Percentiles rank a stretch among this genome's conserved stretches.
Conservation (phyloP, 1,139 yeast species). For the Magnusiomyces clavatus region DNA sequence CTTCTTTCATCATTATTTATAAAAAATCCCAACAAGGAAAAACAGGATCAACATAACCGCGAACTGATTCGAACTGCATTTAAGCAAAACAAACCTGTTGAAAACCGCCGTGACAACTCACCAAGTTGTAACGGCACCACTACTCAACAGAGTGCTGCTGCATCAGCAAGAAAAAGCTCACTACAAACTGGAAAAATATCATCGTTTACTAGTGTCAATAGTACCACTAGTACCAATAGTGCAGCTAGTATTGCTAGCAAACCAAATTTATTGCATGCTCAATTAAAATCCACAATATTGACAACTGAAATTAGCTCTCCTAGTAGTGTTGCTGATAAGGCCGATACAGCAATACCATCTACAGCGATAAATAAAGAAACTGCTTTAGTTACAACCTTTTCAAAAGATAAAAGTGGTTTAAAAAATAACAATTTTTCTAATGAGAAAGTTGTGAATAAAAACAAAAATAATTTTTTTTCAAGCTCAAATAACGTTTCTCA, state of each 20-base stretch:
- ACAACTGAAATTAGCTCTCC: background rate
- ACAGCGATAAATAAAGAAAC: background rate
- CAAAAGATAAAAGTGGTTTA: background rate
- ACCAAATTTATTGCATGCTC: conserved; percentile 1
- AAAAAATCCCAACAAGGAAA: conserved; percentile 28
- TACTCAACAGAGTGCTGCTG: no score
- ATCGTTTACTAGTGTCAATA: background rate
- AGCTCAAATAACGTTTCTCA: no score
- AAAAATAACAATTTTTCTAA: background rate
- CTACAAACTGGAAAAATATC: background rate
- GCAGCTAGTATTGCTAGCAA: no score
- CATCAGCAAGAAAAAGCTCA: no score
- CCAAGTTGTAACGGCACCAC: no score
- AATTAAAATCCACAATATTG: conserved; percentile 1
- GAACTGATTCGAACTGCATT: background rate
- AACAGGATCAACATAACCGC: conserved; percentile 10
- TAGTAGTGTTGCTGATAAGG: background rate
- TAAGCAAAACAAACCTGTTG: no score
- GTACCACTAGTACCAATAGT: background rate
- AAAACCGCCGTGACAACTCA: no score
- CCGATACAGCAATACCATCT: background rate
- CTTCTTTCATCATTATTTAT: conserved; percentile 65
- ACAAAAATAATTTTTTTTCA: no score
- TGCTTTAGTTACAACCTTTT: background rate
- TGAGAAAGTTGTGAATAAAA: background rate